Percentiles rank a stretch among this genome's conserved stretches.
Conservation (phyloP, 2,329 filamentous ascomycete species). For the Arachnomyces sp. region DNA sequence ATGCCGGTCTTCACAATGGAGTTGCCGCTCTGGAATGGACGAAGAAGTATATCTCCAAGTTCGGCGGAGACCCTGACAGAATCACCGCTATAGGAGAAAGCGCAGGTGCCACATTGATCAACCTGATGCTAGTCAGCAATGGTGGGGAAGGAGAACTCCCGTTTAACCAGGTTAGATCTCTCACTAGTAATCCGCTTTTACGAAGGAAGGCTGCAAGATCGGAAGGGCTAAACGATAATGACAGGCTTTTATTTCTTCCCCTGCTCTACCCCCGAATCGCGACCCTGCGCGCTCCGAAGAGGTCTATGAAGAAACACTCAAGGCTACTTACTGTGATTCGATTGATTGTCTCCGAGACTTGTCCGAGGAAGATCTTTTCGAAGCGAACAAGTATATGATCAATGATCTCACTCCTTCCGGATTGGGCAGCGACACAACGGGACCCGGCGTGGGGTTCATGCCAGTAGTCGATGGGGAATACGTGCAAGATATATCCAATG, state of each 20-base stretch:
- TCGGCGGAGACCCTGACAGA: constrained; percentile 8
- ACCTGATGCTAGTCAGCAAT: constrained; percentile 4
- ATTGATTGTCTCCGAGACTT: constrained; percentile 5
- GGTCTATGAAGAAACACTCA: constrained; percentile 7
- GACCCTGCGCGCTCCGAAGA: constrained; percentile 4
- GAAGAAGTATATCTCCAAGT: constrained; percentile 6
- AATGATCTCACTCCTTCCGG: constrained; percentile 2
- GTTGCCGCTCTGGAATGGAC: constrained; percentile 8
- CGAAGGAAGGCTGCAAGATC: neutral
- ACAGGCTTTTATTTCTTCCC: constrained; percentile 10
- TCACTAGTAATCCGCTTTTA: neutral
- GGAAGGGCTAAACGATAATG: neutral
- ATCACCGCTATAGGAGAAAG: constrained; percentile 8
- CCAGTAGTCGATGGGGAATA: constrained; percentile 10
- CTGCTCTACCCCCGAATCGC: constrained; percentile 5
- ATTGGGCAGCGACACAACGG: constrained; percentile 1
- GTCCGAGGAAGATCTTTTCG: constrained; percentile 6
- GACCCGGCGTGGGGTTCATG: constrained; percentile 6
- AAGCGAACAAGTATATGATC: constrained; percentile 9
- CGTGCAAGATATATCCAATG: constrained; percentile 6
- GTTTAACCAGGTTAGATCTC: constrained; percentile 1
- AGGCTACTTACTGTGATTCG: constrained; percentile 9
- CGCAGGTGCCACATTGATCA: constrained; percentile 4
- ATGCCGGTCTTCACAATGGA: constrained; percentile 8
- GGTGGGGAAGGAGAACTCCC: constrained; percentile 2